Base-by-base conservation (phyloP, 331 rosid species). In the Rhamnella rubrinervis region DNA sequence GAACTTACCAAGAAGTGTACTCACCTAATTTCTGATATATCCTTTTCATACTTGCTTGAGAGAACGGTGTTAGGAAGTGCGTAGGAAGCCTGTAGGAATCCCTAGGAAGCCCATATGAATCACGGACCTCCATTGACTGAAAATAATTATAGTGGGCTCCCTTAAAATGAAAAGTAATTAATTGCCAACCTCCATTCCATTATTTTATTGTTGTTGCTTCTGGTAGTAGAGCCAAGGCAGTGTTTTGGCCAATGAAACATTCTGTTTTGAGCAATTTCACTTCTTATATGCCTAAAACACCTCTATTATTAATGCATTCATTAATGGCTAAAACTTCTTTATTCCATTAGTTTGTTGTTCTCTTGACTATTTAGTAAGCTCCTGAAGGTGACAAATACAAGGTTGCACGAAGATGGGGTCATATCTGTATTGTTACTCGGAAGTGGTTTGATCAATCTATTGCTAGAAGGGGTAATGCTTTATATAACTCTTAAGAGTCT, bases 341-440 rank as follows among this genome's bases (percentile, higher is more conserved):
- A 31, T 31, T 31, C 35, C 35, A 31, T 31, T 31, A 31, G 35
- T 31, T 31, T 31, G 28, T 77, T 82, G 95, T 82, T 39, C 65
- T 77, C 97, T 87, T 91, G 88, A 93, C 91, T 74, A 66, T 86
- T 76, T 81, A 31, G 81, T 82, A 93, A 79, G 87, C 87, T 81
- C 96, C 95, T 71, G 91, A 93, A 86, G 97, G 98, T 73, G 98
- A 87, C 86, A 93, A 93, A 78, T 84, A 88, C 75, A 87, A 83
- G 92, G 96, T 91, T 67, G 98, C 98, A 26, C 85, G 80, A 67
- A 75, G 66, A 60, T 93, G 98, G 98, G 96, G 96, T 64, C 83
- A 80, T 75, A 86, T 91, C 77, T 70, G 51, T 81, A 84, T 91
- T 67, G 95, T 91, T 72, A 81, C 95, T 76, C 87, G 74, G 67